Evolutionary conservation across 768 basidiomycete genomes (phyloP).

Genomic region (Clitopilus passeckerianus): DNA sequence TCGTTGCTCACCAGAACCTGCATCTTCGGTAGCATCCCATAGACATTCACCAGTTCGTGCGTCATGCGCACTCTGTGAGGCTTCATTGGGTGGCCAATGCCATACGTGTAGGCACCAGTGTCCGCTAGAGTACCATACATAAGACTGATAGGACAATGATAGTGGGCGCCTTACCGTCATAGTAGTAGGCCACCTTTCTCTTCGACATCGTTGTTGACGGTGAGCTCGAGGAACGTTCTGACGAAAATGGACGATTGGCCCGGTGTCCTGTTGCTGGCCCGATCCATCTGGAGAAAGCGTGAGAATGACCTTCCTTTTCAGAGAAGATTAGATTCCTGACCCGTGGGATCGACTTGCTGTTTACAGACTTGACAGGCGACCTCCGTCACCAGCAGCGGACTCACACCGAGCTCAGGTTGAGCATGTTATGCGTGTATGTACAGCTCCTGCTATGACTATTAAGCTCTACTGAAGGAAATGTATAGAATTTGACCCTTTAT

Average conservation of each 20-base stretch:
- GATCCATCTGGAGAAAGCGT: neutral
- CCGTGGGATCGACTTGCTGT: neutral
- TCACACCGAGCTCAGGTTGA: neutral
- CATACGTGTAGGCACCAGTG: constrained; percentile 72
- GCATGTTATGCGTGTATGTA: neutral
- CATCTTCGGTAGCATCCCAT: constrained; percentile 93
- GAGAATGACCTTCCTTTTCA: neutral
- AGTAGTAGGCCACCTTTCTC: constrained; percentile 75
- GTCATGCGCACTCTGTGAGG: constrained; percentile 93
- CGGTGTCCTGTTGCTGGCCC: neutral
- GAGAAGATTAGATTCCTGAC: neutral
- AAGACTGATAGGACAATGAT: neutral
- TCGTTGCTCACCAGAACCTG: constrained; percentile 67
- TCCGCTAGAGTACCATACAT: constrained; percentile 41
- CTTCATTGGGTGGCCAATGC: constrained; percentile 91
- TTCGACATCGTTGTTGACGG: constrained; percentile 47
- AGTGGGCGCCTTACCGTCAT: constrained; percentile 50
- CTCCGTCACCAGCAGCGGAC: neutral
- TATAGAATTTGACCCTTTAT: neutral
- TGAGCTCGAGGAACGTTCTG: neutral
- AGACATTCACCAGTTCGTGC: constrained; percentile 86
- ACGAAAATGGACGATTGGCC: neutral
- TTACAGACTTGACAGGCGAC: neutral
- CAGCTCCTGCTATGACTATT: neutral
- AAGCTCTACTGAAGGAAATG: neutral